Conservation (phyloP, 768 basidiomycete genomes). For the Podaxis sp. region DNA sequence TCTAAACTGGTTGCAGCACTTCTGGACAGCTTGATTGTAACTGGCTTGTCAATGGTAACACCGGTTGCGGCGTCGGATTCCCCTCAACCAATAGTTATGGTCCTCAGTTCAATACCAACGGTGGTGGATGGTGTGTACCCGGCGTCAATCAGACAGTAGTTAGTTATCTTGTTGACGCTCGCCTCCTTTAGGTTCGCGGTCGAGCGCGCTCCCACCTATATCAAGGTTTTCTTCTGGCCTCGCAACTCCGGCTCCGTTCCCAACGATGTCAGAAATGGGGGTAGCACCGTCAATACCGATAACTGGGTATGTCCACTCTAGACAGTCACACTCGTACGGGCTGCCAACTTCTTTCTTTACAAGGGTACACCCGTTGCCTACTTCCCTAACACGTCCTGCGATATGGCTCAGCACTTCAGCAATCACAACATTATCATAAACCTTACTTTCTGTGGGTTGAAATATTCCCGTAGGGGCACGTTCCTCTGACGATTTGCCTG, state of each 20-base stretch:
- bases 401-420: conserved; percentile 54
- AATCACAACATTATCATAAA: conserved; percentile 68
- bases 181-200: conserved; percentile 51
- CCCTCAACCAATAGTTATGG: conserved; percentile 48
- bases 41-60: conserved; percentile 22
- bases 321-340: not conserved
- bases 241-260: conserved; percentile 50
- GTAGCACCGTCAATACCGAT: conserved; percentile 40
- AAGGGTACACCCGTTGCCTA: conserved; percentile 56
- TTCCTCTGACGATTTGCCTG: not conserved
- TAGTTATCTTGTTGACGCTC: not conserved
- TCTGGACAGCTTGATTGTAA: conserved; percentile 26
- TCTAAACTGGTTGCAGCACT: conserved; percentile 24
- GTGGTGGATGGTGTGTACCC: conserved; percentile 55
- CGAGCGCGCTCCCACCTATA: conserved; percentile 52
- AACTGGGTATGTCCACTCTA: conserved; percentile 46
- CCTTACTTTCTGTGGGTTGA: conserved; percentile 37
- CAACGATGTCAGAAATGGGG: conserved; percentile 43
- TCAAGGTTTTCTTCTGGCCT: conserved; percentile 77
- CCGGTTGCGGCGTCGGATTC: conserved; percentile 31
- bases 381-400: conserved; percentile 61
- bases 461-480: not conserved
- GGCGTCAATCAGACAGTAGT: not conserved
- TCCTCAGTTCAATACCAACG: conserved; percentile 53
- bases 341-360: not conserved